These are phyloP conservation scores for Debaryomycetaceae sp. DNA, from an alignment of 1,139 yeast species.

Conservation along the genomic window DNA sequence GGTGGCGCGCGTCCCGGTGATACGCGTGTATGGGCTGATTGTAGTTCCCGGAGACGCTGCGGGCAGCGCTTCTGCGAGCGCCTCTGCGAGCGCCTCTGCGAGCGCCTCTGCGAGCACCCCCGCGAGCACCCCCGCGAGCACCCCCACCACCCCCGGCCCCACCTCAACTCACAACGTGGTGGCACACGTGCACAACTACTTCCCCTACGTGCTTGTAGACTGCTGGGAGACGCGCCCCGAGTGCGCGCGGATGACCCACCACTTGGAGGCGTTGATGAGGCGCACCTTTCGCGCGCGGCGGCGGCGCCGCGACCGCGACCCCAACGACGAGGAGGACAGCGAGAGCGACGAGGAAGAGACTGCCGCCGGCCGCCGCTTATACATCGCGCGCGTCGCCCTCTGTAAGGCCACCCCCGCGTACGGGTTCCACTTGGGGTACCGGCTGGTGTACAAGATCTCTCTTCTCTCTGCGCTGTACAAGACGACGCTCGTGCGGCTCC, in stretches of 20 bases:
- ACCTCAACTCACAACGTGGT: constrained; percentile 21
- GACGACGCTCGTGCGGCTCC: constrained; percentile 54
- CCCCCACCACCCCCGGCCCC: constrained; percentile 6
- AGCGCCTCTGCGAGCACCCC: neutral
- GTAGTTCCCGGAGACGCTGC: constrained; percentile 18
- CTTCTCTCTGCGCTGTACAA: constrained; percentile 61
- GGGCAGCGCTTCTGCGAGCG: neutral
- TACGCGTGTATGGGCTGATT: constrained; percentile 71
- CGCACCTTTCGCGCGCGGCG: constrained; percentile 15
- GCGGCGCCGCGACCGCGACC: constrained; percentile 11
- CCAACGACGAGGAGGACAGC: constrained; percentile 10
- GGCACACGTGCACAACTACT: constrained; percentile 78
- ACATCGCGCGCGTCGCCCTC: constrained; percentile 61
- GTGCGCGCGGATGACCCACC: constrained; percentile 12
- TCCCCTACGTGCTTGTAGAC: constrained; percentile 73
- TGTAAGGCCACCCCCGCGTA: constrained; percentile 81
- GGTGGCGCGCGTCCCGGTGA: constrained; percentile 60
- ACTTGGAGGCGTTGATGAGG: constrained; percentile 17
- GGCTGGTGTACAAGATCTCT: constrained; percentile 62
- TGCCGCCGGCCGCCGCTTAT: constrained; percentile 16
- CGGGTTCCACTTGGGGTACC: constrained; percentile 70
- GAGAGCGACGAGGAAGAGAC: constrained; percentile 11
- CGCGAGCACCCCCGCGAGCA: neutral
- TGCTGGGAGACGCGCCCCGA: constrained; percentile 22
- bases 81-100: neutral